Evolutionary conservation across 1,139 yeast species (phyloP).

Genomic region (Suhomyces wounanorum): DNA sequence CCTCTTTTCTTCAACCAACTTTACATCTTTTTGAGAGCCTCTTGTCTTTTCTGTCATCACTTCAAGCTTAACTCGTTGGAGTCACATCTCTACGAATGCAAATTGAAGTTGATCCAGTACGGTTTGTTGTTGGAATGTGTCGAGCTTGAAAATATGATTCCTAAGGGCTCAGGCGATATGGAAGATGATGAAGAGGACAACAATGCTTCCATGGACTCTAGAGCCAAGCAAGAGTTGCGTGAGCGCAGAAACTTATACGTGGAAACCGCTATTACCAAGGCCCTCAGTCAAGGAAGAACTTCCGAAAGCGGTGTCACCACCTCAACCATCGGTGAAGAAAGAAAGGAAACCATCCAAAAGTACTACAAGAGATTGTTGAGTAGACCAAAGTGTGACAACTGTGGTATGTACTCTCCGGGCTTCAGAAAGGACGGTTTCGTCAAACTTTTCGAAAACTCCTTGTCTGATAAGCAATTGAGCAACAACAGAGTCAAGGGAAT

Average conservation of each 20-base stretch:
- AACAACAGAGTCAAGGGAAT: conserved; percentile 84
- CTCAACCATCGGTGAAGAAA: conserved; percentile 83
- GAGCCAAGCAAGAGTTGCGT: conserved; percentile 49
- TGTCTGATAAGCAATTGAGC: conserved; percentile 76
- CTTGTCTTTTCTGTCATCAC: conserved; percentile 89
- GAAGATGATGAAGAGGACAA: conserved; percentile 24
- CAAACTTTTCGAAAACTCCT: conserved; percentile 86
- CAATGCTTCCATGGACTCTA: conserved; percentile 35
- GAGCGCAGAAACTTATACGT: conserved; percentile 70
- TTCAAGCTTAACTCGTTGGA: conserved; percentile 72
- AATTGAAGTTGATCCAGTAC: conserved; percentile 78
- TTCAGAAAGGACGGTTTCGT: conserved; percentile 94
- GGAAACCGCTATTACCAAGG: conserved; percentile 65
- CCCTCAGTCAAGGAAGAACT: conserved; percentile 78
- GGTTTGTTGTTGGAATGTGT: conserved; percentile 82
- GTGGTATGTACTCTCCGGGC: conserved; percentile 92
- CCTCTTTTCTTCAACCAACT: conserved; percentile 92
- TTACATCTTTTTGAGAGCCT: conserved; percentile 76
- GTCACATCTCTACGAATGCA: conserved; percentile 75
- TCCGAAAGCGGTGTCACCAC: conserved; percentile 69
- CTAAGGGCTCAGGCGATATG: conserved; percentile 32
- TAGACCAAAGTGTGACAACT: conserved; percentile 89
- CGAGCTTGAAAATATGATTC: conserved; percentile 65
- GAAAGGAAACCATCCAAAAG: conserved; percentile 73
- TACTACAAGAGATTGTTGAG: conserved; percentile 72